These are phyloP conservation scores for Boletus sensibilis DNA, from an alignment of 768 basidiomycete genomes.

Conservation along the genomic window DNA sequence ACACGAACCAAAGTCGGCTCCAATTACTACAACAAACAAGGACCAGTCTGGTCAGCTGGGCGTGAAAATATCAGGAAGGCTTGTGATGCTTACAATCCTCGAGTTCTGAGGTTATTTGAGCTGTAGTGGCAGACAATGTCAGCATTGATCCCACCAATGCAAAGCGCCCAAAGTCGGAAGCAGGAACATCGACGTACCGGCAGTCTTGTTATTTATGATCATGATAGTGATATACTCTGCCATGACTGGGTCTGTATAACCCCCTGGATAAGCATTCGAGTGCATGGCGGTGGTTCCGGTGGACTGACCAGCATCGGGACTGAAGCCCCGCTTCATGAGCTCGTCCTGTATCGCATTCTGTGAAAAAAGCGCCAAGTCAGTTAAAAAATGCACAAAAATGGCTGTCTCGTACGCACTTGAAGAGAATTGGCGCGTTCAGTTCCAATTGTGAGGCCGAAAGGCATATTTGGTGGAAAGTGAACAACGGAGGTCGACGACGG, in stretches of 20 bases:
- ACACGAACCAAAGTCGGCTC: conserved; percentile 72
- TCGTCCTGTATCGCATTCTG: conserved; percentile 82
- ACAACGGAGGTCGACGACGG: conserved; percentile 25
- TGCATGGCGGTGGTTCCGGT: conserved; percentile 3
- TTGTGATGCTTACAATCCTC: conserved; percentile 60
- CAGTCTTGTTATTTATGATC: conserved; percentile 89
- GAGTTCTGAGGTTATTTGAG: conserved; percentile 84
- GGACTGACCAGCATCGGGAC: conserved; percentile 66
- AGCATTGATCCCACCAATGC: not conserved
- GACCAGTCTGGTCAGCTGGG: conserved; percentile 14
- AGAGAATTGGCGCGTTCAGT: conserved; percentile 73
- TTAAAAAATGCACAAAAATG: conserved; percentile 11
- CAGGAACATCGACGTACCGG: conserved; percentile 44
- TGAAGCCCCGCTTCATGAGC: conserved; percentile 71
- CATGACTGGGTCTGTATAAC: conserved; percentile 74
- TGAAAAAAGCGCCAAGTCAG: conserved; percentile 14
- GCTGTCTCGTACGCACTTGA: conserved; percentile 46
- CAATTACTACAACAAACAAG: conserved; percentile 51
- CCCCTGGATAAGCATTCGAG: conserved; percentile 8
- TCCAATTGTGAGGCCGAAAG: conserved; percentile 74
- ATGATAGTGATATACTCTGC: conserved; percentile 94
- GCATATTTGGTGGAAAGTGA: conserved; percentile 41
- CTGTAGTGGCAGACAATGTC: conserved; percentile 36
- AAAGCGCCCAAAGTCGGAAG: not conserved
- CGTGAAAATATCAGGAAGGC: not conserved